Evolutionary conservation across 2,329 filamentous ascomycete genomes (phyloP).

Genomic region (Aspergillus intermedius): DNA sequence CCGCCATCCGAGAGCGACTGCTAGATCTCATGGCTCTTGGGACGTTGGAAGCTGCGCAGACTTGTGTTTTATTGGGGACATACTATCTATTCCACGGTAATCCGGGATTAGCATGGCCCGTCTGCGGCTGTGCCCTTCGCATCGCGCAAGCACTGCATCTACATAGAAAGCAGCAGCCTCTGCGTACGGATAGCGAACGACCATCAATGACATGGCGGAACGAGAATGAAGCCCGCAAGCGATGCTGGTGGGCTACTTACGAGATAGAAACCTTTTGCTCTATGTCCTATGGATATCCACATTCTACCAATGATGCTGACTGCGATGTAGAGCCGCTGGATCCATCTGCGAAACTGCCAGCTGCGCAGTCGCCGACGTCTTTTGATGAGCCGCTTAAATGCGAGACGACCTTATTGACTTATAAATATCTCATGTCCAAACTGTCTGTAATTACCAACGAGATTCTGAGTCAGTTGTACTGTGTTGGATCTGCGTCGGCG

Average conservation of each 20-base stretch:
- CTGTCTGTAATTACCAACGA: constrained; percentile 13
- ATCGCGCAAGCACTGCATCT: constrained; percentile 31
- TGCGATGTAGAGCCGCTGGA: constrained; percentile 26
- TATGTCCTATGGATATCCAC: constrained; percentile 36
- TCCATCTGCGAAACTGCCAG: constrained; percentile 13
- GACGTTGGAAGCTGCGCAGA: constrained; percentile 27
- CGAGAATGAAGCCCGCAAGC: constrained; percentile 23
- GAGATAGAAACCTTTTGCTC: constrained; percentile 38
- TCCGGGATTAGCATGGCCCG: constrained; percentile 33
- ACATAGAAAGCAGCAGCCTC: constrained; percentile 15
- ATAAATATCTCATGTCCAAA: constrained; percentile 22
- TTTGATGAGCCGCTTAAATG: constrained; percentile 5
- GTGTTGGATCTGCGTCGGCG: constrained; percentile 3
- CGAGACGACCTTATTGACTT: constrained; percentile 13
- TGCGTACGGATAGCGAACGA: background rate
- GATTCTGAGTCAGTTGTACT: constrained; percentile 14
- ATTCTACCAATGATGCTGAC: constrained; percentile 26
- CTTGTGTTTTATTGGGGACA: constrained; percentile 31
- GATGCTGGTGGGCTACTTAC: constrained; percentile 39
- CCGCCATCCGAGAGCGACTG: constrained; percentile 7
- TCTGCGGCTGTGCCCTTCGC: constrained; percentile 32
- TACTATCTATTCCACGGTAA: constrained; percentile 34
- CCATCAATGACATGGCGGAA: background rate
- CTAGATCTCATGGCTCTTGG: constrained; percentile 19
- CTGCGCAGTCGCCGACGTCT: constrained; percentile 4